Percentiles rank a stretch among this genome's conserved stretches.
Conservation (phyloP, 768 basidiomycete genomes). For the Auricularia heimuer region DNA sequence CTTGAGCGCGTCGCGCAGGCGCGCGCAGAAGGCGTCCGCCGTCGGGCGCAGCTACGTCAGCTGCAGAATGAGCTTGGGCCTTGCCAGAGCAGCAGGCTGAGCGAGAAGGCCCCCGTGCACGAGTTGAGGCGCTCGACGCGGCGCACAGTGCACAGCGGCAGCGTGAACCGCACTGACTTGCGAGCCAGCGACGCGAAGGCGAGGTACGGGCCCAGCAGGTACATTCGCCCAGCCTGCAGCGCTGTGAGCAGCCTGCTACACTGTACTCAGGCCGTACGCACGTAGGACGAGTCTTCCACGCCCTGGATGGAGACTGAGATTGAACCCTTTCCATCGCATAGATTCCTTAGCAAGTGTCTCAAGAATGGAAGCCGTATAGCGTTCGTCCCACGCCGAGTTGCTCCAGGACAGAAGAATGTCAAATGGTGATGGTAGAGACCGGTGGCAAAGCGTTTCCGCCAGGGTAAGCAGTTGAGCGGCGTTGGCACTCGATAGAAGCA, state of each 20-base stretch:
- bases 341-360: too few species aligned
- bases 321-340: too few species aligned
- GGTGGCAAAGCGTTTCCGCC: too few species aligned
- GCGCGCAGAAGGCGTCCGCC: conserved; percentile 84
- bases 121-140: conserved; percentile 91
- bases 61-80: conserved; percentile 88
- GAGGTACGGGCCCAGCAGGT: conserved; percentile 82
- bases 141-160: conserved; percentile 86
- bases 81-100: conserved; percentile 88
- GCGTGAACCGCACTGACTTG: conserved; percentile 82
- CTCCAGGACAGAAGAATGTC: too few species aligned
- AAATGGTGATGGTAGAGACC: too few species aligned
- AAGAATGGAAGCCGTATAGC: too few species aligned
- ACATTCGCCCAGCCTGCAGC: conserved; percentile 78
- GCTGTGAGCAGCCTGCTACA: conserved; percentile 1
- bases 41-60: conserved; percentile 88
- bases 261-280: conserved; percentile 34
- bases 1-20: conserved; percentile 84
- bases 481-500: too few species aligned
- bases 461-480: too few species aligned
- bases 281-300: conserved; percentile 81
- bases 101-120: conserved; percentile 87
- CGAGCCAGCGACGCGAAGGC: conserved; percentile 85
- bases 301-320: conserved; percentile 39
- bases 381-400: too few species aligned